Conservation (phyloP, 2,329 filamentous ascomycete species). For the Fusarium dlaminii region DNA sequence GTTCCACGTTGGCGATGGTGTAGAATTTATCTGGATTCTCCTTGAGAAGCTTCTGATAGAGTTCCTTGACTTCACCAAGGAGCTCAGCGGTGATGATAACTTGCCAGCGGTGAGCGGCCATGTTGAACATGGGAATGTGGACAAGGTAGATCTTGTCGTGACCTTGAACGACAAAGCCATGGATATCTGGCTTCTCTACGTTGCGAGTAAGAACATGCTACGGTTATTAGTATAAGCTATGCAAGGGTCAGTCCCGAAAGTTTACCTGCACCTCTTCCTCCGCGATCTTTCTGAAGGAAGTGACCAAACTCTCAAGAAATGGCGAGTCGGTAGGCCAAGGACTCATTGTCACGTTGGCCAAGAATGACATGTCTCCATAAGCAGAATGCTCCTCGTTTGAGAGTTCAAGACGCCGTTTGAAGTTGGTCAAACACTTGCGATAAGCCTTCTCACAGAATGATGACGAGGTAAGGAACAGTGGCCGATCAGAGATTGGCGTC, state of each 20-base stretch:
- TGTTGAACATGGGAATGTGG: not conserved
- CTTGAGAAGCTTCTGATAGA: not conserved
- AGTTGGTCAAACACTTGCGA: not conserved
- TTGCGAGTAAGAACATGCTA: not conserved
- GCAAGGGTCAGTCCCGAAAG: rapidly evolving
- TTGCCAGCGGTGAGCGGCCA: conserved; percentile 3
- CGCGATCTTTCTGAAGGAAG: not conserved
- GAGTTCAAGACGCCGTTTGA: not conserved
- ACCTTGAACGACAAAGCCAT: not conserved
- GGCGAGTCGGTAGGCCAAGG: not conserved
- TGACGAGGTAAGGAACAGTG: not conserved
- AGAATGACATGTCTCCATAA: not conserved
- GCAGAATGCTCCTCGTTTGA: not conserved
- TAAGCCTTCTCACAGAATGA: not conserved
- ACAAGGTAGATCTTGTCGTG: not conserved
- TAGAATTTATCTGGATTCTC: not conserved
- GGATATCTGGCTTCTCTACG: not conserved
- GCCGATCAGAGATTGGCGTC: not conserved
- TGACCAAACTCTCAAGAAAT: not conserved
- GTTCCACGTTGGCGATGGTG: not conserved
- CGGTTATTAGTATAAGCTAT: not conserved
- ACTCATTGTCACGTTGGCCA: not conserved
- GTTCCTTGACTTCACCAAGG: not conserved
- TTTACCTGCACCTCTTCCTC: not conserved
- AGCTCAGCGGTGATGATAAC: not conserved